Conservation (phyloP, 306 rosid species). For the Fragaria iinumae region DNA sequence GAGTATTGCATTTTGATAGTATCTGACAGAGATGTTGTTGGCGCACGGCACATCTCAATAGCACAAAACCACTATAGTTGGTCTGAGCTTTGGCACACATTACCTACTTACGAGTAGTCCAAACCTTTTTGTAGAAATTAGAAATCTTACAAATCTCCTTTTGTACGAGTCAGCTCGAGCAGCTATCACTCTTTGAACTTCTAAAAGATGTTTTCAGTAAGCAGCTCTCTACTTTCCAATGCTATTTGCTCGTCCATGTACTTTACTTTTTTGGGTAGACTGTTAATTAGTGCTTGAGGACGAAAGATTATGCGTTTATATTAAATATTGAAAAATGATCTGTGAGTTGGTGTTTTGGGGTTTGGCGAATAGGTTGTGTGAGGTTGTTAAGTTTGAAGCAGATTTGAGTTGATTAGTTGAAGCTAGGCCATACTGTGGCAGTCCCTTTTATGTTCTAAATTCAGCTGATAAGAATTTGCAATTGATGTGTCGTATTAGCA, state of each 20-base stretch:
- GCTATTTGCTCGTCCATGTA: not conserved
- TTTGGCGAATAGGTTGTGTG: not conserved
- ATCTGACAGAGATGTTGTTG: too few species aligned
- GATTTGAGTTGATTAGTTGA: conserved; percentile 4
- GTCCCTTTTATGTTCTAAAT: not conserved
- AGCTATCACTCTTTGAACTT: not conserved
- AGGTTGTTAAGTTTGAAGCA: conserved; percentile 12
- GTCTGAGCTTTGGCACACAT: too few species aligned
- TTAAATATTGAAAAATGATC: conserved; percentile 17
- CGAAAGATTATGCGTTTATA: conserved; percentile 18
- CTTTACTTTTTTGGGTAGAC: conserved; percentile 17
- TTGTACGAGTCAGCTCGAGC: not conserved
- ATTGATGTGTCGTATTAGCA: conserved; percentile 12
- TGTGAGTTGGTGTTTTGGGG: conserved; percentile 11
- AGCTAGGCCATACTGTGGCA: too few species aligned
- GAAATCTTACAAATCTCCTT: not conserved
- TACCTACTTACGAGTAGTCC: not conserved
- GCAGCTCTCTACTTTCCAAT: not conserved
- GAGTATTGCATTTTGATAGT: too few species aligned
- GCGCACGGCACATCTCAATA: too few species aligned
- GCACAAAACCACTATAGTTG: too few species aligned
- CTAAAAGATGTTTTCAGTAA: not conserved
- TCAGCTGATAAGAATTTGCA: not conserved
- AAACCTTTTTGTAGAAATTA: too few species aligned
- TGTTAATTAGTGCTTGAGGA: conserved; percentile 19